Evolutionary conservation across 352 stramenopile species (phyloP), one percentile per base, ranked within the genome.

Genomic region (Globisporangium acanthophoron): DNA sequence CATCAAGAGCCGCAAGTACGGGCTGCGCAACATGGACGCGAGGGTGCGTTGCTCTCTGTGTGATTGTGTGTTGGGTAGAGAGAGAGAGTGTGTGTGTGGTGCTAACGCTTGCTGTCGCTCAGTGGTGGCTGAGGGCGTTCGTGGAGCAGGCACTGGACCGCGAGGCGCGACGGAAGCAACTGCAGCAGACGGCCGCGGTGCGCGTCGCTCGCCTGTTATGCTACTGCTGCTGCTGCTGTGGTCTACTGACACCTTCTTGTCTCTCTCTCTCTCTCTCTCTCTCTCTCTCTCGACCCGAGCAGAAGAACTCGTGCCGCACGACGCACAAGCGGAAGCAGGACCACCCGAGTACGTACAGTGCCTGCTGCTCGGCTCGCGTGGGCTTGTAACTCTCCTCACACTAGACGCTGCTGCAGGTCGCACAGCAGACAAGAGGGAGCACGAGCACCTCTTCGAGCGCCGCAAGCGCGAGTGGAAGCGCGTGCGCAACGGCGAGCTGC

Each of bases 81-180:
- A 16, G 40, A 13, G 43, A 49, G 37, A 13, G 7, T 51, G 33
- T 16, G 58, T 59, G 16, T 13, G 15, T 21, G 37, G 13, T 18
- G 13, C 12, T 27, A 11, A 37, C 7, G 5, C 37, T 12, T 29
- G 27, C 16, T 59, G 54, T 12, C 49, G 24, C 58, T 39, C 48
- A 92, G 81, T 92, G 81, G 81, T 92, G 81, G 81, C 54, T 92
- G 43, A 72, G 59, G 47, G 66, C 79, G 47, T 92, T 87, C 54
- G 78, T 88, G 11, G 74, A 92, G 58, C 81, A 92, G 61, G 80
- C 79, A 12, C 58, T 92, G 39, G 74, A 92, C 56, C 77, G 79
- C 15, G 69, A 80, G n/a, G 62, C 69, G 50, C 75, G 78, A 27
- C 67, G 85, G 48, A 75, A 71, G 59, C 73, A 77, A 46, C 56